A percentile compares a stretch with the other conserved stretches of the same genome.
Conservation (phyloP, 1,139 yeast genomes). For the Taiozyma sp. region DNA sequence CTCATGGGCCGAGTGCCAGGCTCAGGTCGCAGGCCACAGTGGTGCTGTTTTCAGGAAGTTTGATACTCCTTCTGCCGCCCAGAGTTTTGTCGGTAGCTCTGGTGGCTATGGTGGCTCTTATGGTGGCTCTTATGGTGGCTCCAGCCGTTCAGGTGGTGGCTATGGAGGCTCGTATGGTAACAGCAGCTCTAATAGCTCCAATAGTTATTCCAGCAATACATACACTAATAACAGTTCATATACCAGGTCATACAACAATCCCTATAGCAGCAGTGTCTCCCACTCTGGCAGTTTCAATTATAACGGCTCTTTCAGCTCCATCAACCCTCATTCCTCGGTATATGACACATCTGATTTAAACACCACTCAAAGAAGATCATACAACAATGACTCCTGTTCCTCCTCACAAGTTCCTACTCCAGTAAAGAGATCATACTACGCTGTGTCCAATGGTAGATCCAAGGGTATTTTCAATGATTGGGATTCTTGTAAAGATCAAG, state of each 20-base stretch:
- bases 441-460: constrained; percentile 51
- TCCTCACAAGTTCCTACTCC: not conserved
- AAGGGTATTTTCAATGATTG: constrained; percentile 50
- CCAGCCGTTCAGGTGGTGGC: no score
- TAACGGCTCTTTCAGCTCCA: not conserved
- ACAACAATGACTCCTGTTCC: not conserved
- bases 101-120: not conserved
- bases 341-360: not conserved
- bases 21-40: constrained; percentile 32
- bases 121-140: no score
- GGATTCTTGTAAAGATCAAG: constrained; percentile 43
- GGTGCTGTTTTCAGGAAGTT: constrained; percentile 38
- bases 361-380: not conserved
- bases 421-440: constrained; percentile 33
- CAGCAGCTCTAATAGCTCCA: not conserved
- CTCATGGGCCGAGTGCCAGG: constrained; percentile 29
- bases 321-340: not conserved
- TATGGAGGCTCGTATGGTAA: not conserved
- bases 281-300: not conserved
- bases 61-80: constrained; percentile 1
- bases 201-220: not conserved
- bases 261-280: not conserved
- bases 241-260: not conserved
- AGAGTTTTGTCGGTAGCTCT: constrained; percentile 1
- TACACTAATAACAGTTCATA: no score